These are phyloP conservation scores for Populus pruinosa DNA, from an alignment of 345 rosid genomes.

Conservation along the genomic window DNA sequence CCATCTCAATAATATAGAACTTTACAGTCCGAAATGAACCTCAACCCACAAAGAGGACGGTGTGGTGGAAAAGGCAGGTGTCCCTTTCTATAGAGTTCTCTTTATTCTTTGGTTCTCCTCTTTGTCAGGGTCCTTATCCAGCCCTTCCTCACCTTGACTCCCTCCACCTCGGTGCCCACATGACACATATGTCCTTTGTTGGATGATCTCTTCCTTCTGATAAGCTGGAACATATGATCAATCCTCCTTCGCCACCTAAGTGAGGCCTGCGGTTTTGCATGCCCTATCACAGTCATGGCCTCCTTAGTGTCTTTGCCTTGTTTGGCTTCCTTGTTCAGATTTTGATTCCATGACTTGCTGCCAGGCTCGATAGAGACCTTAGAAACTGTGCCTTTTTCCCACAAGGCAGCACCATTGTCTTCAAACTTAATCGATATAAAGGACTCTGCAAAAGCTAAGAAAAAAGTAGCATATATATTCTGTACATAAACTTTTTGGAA, in stretches of 20 bases:
- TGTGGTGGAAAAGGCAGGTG: constrained; percentile 18
- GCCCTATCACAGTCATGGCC: constrained; percentile 61
- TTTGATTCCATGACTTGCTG: constrained; percentile 37
- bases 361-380: constrained; percentile 51
- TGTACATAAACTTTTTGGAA: background rate
- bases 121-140: constrained; percentile 85
- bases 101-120: constrained; percentile 53
- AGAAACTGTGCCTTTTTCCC: constrained; percentile 72
- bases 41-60: constrained; percentile 26
- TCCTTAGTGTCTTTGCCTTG: constrained; percentile 1
- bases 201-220: constrained; percentile 78
- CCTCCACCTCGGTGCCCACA: constrained; percentile 66
- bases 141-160: constrained; percentile 71
- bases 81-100: constrained; percentile 18
- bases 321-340: constrained; percentile 17
- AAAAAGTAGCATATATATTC: background rate
- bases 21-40: constrained; percentile 31
- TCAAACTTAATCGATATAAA: constrained; percentile 92
- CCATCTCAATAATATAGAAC: constrained; percentile 33
- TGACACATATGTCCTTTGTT: constrained; percentile 55
- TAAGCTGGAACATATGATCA: constrained; percentile 75
- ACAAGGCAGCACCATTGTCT: constrained; percentile 73
- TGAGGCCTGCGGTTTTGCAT: constrained; percentile 46
- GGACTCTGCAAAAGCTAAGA: constrained; percentile 50
- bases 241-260: constrained; percentile 91